These are phyloP conservation scores for Fraxinus sp. DNA, from an alignment of 305 asterid genomes.

Conservation along the genomic window DNA sequence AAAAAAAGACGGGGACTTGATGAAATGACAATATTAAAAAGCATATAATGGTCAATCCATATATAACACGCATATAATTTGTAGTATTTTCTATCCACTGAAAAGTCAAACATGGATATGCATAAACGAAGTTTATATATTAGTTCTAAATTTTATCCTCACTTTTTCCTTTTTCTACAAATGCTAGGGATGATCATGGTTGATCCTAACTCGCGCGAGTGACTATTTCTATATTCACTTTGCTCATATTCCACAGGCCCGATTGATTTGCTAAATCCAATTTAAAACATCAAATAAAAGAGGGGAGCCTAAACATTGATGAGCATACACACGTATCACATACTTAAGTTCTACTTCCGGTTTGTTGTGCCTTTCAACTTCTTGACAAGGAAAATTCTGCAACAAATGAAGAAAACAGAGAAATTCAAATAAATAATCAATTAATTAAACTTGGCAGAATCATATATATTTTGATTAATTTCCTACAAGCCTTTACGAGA, in stretches of 20 bases:
- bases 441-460: background rate
- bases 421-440: background rate
- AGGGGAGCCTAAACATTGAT: background rate
- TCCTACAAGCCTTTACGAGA: background rate
- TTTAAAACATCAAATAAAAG: background rate
- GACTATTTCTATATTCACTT: background rate
- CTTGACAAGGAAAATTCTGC: constrained; percentile 98
- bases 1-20: background rate
- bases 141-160: background rate
- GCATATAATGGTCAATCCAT: background rate
- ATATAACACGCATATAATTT: background rate
- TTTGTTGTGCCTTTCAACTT: constrained; percentile 97
- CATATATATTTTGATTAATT: background rate
- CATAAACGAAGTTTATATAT: background rate
- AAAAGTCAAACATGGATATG: background rate
- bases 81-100: background rate
- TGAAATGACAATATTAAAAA: background rate
- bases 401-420: constrained; percentile 25
- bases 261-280: constrained; percentile 5
- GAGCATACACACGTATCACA: constrained; percentile 24
- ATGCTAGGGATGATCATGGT: background rate
- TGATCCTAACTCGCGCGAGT: background rate
- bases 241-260: constrained; percentile 4
- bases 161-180: background rate
- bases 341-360: constrained; percentile 99